Percentiles rank a stretch among this genome's conserved stretches.
Conservation (phyloP, 2,329 filamentous ascomycete species). For the Diaporthe citrichinensis region DNA sequence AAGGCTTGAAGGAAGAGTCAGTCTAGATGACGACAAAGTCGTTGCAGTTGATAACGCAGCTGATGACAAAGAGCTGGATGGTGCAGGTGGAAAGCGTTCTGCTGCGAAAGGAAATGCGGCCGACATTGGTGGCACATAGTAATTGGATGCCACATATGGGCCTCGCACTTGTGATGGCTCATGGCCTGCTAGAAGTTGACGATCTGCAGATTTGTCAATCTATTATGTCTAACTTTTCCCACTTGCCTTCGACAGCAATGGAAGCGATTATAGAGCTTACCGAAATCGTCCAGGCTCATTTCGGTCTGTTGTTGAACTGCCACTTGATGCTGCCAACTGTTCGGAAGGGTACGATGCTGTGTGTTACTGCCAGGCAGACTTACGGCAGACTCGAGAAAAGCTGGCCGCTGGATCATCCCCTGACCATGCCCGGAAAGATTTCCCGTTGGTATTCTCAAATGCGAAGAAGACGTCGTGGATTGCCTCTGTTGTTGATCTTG, state of each 20-base stretch:
- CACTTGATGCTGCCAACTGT: not conserved
- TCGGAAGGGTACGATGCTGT: not conserved
- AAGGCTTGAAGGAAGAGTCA: slow-evolving; percentile 8
- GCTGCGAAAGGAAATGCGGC: not conserved
- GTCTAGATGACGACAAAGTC: slow-evolving; percentile 3
- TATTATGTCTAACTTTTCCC: fast-evolving
- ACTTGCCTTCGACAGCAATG: not conserved
- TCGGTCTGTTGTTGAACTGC: not conserved
- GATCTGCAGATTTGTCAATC: slow-evolving; percentile 19
- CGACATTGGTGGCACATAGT: not conserved
- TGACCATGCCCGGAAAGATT: not conserved
- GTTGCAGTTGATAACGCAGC: not conserved
- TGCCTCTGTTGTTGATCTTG: not conserved
- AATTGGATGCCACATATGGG: not conserved
- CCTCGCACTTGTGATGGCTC: not conserved
- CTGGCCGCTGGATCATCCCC: not conserved
- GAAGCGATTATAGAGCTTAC: not conserved
- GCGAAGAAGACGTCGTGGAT: not conserved
- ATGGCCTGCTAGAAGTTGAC: slow-evolving; percentile 8
- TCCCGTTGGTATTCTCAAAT: not conserved
- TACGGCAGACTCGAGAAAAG: not conserved
- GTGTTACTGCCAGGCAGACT: not conserved
- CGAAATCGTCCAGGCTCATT: slow-evolving; percentile 12
- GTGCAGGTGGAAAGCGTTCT: not conserved
- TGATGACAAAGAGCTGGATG: not conserved